phyloP scores from a whole-genome alignment of 345 rosid genomes.

The Nephelium lappaceum region DNA sequence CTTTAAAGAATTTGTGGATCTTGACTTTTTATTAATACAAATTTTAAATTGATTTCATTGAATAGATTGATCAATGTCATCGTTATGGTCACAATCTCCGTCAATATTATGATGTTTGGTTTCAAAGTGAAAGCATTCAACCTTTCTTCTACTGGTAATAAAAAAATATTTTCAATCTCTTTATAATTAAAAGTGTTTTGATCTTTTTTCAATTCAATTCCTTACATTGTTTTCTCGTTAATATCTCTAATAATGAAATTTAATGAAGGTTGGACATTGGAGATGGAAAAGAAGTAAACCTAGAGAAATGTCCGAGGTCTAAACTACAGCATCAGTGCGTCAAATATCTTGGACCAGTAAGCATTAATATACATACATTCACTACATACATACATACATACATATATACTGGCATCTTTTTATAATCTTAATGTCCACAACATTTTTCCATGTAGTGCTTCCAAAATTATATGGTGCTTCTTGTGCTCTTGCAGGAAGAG shows the following conservation, averaged over 20 bases:
- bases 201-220: neutral
- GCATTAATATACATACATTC: conserved; percentile 9
- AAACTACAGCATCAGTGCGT: conserved; percentile 64
- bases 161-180: neutral
- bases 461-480: no score
- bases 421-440: no score
- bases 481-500: conserved; percentile 48
- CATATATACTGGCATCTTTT: no score
- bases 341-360: conserved; percentile 80
- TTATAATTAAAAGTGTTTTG: neutral
- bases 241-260: neutral
- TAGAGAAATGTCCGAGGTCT: conserved; percentile 53
- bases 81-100: conserved; percentile 82
- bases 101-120: conserved; percentile 68
- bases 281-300: conserved; percentile 68
- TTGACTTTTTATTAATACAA: neutral
- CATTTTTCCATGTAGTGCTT: no score
- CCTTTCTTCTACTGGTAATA: conserved; percentile 75
- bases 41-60: neutral
- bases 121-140: conserved; percentile 53
- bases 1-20: neutral
- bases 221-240: neutral
- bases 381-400: no score
- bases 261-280: conserved; percentile 76
- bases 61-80: conserved; percentile 80